Conservation (phyloP, 805 yeast species). For the Yamadazyma paraphyllophila region DNA sequence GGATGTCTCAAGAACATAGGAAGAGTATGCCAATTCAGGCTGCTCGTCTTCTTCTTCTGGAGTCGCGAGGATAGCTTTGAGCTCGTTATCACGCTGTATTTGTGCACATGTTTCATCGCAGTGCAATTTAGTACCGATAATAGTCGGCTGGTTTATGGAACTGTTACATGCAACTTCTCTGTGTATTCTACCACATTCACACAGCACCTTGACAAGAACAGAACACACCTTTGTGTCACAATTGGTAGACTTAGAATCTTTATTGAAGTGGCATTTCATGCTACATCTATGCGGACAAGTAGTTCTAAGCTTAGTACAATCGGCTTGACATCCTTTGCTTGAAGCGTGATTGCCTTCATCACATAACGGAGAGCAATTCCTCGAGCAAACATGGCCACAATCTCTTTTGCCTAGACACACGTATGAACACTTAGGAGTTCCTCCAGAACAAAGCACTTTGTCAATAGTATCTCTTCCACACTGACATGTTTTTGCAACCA, state of each 20-base stretch:
- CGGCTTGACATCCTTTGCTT: conserved; percentile 48
- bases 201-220: conserved; percentile 48
- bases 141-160: conserved; percentile 29
- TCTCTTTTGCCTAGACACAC: conserved; percentile 30
- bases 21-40: conserved; percentile 39
- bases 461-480: conserved; percentile 59
- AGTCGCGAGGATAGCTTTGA: conserved; percentile 58
- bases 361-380: conserved; percentile 60
- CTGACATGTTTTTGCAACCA: conserved; percentile 55
- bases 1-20: conserved; percentile 46
- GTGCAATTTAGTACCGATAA: conserved; percentile 39
- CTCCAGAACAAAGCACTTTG: conserved; percentile 69
- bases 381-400: conserved; percentile 49
- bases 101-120: conserved; percentile 74
- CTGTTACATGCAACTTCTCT: conserved; percentile 58
- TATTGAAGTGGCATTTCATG: conserved; percentile 60
- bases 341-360: conserved; percentile 54
- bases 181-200: conserved; percentile 63
- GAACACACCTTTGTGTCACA: conserved; percentile 57
- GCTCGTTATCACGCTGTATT: conserved; percentile 54
- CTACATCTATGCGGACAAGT: conserved; percentile 71
- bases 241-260: conserved; percentile 24
- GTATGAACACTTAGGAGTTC: conserved; percentile 60
- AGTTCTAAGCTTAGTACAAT: conserved; percentile 52
- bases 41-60: conserved; percentile 10